Evolutionary conservation across 345 rosid genomes (phyloP).

Genomic region (Salix udensis): DNA sequence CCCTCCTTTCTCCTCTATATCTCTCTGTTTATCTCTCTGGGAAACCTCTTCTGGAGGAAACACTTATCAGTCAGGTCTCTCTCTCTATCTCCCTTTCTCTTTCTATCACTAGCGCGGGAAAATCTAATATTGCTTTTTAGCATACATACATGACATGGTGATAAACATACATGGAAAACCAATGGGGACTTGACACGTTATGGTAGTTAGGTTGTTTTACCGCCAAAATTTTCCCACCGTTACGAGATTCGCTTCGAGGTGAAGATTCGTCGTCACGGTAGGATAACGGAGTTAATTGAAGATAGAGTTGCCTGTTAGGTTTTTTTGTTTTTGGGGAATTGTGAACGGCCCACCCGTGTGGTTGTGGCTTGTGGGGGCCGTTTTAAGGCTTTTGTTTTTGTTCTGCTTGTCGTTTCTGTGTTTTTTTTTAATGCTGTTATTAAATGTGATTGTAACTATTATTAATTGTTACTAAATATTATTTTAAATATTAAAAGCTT

Average conservation of each 20-base stretch:
- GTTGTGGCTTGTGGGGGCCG: background rate
- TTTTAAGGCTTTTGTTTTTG: no score
- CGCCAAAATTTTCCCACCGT: constrained; percentile 39
- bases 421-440: no score
- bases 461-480: no score
- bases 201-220: constrained; percentile 7
- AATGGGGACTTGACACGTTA: constrained; percentile 26
- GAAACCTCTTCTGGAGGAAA: constrained; percentile 10
- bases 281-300: background rate
- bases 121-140: constrained; percentile 9
- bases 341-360: constrained; percentile 9
- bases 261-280: constrained; percentile 22
- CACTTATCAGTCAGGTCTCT: constrained; percentile 19
- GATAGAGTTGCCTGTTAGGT: background rate
- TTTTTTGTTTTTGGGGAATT: background rate
- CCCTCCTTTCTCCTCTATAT: constrained; percentile 15
- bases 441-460: no score
- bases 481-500: no score
- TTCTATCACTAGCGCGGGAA: constrained; percentile 42
- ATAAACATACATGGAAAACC: background rate
- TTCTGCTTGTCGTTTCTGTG: no score
- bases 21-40: background rate
- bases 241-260: constrained; percentile 26
- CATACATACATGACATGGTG: constrained; percentile 5
- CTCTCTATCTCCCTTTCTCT: constrained; percentile 7